A percentile compares a stretch with the other conserved stretches of the same genome.
Conservation (phyloP, 2,329 filamentous ascomycete species). For the Triangularia verruculosa region DNA sequence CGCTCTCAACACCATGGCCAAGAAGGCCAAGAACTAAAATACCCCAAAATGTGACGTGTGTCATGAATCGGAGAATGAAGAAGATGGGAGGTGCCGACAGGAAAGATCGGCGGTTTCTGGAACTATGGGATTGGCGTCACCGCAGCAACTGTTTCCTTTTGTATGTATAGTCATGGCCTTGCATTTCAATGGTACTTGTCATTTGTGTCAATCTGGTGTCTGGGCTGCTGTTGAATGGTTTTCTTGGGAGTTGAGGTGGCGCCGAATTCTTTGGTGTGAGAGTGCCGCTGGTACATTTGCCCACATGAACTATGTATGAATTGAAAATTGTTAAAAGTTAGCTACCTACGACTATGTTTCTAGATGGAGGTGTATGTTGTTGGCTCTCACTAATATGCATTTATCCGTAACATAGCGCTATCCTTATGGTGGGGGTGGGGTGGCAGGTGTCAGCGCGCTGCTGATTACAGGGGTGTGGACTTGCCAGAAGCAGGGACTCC, state of each 20-base stretch:
- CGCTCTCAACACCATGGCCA: slow-evolving; percentile 98
- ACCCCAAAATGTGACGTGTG: slow-evolving; percentile 23
- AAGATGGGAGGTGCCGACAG: slow-evolving; percentile 12
- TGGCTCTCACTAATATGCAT: neutral
- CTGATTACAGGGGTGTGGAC: neutral
- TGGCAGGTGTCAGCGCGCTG: neutral
- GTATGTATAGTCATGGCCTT: slow-evolving; percentile 30
- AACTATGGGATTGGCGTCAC: slow-evolving; percentile 28
- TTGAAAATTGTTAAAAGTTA: neutral
- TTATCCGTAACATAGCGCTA: neutral
- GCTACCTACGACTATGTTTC: neutral
- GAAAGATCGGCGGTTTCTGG: slow-evolving; percentile 23
- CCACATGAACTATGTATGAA: neutral
- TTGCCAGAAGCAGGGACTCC: neutral
- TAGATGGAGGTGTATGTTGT: neutral
- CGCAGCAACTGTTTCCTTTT: slow-evolving; percentile 27
- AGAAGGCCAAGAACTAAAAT: slow-evolving; percentile 42
- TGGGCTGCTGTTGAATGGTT: neutral
- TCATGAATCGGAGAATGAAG: slow-evolving; percentile 13
- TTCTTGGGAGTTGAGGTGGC: neutral
- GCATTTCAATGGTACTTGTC: slow-evolving; percentile 27
- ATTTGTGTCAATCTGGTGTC: neutral
- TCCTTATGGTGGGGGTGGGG: neutral
- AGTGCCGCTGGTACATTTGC: neutral
- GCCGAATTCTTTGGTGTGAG: neutral